Percentiles rank a stretch among this genome's conserved stretches.
These are phyloP conservation scores for Glycine latifolia DNA, from an alignment of 306 rosid species.

Conservation along the genomic window DNA sequence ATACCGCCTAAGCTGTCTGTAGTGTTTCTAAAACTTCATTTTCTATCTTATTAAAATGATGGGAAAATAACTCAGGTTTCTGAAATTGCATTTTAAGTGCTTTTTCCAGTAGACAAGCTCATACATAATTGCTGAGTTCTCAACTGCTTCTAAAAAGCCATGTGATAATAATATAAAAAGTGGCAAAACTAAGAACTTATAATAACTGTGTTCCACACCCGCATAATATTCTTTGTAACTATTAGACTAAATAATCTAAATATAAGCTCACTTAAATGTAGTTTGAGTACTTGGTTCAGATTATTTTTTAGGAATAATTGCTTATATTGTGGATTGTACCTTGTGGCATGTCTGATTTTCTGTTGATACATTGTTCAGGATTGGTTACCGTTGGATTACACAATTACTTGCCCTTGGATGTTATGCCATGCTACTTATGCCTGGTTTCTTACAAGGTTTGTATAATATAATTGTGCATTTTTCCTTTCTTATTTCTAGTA, in stretches of 20 bases:
- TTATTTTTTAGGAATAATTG: background rate
- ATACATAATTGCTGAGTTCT: too few species aligned
- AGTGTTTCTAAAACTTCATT: too few species aligned
- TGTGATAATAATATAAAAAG: too few species aligned
- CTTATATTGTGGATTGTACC: background rate
- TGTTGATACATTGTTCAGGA: constrained; percentile 68
- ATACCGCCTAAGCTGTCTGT: too few species aligned
- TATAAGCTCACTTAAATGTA: background rate
- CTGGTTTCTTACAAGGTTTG: constrained; percentile 92
- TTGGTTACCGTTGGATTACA: constrained; percentile 92
- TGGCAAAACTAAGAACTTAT: too few species aligned
- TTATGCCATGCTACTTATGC: constrained; percentile 88
- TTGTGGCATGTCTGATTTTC: constrained; percentile 23
- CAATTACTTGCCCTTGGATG: constrained; percentile 70
- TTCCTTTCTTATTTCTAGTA: constrained; percentile 23
- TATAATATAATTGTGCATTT: constrained; percentile 26
- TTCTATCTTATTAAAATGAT: too few species aligned
- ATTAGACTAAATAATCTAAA: background rate
- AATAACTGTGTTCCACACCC: too few species aligned
- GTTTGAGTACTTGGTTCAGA: background rate
- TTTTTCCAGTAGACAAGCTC: too few species aligned
- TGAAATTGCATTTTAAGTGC: too few species aligned
- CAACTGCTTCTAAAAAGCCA: too few species aligned
- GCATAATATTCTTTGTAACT: background rate
- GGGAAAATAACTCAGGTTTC: too few species aligned